Conservation (phyloP, 495 filamentous ascomycete genomes). For the Hamigera avellanea region DNA sequence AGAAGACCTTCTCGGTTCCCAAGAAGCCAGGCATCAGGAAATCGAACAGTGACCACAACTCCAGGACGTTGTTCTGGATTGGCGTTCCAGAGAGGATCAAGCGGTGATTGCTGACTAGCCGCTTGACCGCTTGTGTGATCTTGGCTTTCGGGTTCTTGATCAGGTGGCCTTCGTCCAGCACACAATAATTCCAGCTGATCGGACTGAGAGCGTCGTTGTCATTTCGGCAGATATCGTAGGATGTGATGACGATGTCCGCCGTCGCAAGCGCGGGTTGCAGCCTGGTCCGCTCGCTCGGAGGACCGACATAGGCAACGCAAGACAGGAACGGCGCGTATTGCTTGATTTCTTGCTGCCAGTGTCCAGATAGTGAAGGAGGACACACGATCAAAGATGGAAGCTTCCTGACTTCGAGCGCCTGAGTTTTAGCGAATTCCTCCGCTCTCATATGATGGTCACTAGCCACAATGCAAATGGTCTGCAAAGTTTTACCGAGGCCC, state of each 20-base stretch:
- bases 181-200: slow-evolving; percentile 91
- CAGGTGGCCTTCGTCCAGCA: slow-evolving; percentile 92
- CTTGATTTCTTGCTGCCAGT: slow-evolving; percentile 96
- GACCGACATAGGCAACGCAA: slow-evolving; percentile 80
- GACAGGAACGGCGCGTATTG: slow-evolving; percentile 89
- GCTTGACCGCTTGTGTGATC: slow-evolving; percentile 83
- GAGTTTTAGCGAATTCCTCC: slow-evolving; percentile 75
- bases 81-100: slow-evolving; percentile 94
- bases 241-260: slow-evolving; percentile 90
- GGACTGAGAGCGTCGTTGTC: slow-evolving; percentile 75
- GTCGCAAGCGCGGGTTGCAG: slow-evolving; percentile 53
- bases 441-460: slow-evolving; percentile 91
- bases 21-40: slow-evolving; percentile 98
- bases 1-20: slow-evolving; percentile 95
- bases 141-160: slow-evolving; percentile 98
- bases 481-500: slow-evolving; percentile 95
- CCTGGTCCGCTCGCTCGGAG: slow-evolving; percentile 63
- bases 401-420: slow-evolving; percentile 60
- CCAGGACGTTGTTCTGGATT: slow-evolving; percentile 95
- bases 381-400: slow-evolving; percentile 91
- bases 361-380: slow-evolving; percentile 91
- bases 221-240: slow-evolving; percentile 93
- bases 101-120: slow-evolving; percentile 78
- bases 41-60: slow-evolving; percentile 98
- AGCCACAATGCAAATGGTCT: slow-evolving; percentile 95